Conservation (phyloP, 306 rosid species). For the Cucumis cinereus region DNA sequence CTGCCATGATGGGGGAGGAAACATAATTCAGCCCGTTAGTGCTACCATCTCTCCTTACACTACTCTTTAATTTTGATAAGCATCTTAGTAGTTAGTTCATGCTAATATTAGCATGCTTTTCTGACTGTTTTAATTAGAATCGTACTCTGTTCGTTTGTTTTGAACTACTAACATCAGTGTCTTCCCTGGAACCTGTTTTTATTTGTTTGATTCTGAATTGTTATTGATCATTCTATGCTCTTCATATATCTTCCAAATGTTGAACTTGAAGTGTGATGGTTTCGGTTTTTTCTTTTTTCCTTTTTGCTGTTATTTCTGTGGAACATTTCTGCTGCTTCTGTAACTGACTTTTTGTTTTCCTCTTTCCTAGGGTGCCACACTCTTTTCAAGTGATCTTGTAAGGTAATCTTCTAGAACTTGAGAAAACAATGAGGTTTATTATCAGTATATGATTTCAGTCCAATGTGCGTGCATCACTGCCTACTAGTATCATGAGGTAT, state of each 20-base stretch:
- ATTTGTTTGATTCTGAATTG: background rate
- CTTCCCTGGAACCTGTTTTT: background rate
- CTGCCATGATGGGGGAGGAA: slow-evolving; percentile 82
- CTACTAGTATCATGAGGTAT: background rate
- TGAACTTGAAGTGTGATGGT: no score
- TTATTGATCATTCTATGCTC: background rate
- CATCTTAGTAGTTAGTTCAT: background rate
- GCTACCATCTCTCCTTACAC: background rate
- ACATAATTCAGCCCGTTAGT: slow-evolving; percentile 77
- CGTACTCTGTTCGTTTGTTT: background rate
- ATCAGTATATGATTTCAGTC: background rate
- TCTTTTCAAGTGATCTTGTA: slow-evolving; percentile 54
- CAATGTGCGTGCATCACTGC: background rate
- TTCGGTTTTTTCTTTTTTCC: background rate
- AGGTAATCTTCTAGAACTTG: slow-evolving; percentile 37
- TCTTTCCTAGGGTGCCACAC: slow-evolving; percentile 58
- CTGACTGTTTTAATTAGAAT: background rate
- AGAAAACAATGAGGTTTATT: background rate
- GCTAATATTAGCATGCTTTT: background rate
- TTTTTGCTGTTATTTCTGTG: background rate
- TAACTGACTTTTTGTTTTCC: slow-evolving; percentile 4
- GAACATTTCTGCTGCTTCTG: background rate
- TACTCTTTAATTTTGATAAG: background rate
- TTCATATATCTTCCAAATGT: background rate
- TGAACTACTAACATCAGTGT: background rate